phyloP scores from a whole-genome alignment of 2,329 filamentous ascomycete species.

The Ascochyta clinopodiicola region DNA sequence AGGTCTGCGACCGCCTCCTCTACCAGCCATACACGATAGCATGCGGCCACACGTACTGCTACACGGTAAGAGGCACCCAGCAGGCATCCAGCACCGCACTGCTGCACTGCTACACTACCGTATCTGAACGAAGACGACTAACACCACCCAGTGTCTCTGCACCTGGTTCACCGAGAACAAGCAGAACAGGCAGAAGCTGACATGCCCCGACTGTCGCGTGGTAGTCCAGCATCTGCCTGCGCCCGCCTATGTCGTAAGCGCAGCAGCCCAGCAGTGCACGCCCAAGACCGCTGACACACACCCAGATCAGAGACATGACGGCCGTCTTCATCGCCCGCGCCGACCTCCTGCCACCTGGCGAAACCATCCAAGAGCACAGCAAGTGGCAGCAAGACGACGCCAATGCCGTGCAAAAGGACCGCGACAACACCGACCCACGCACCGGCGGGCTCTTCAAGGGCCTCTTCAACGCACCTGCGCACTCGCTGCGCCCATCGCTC shows the following conservation, averaged over 20 bases:
- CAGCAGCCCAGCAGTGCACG: background rate
- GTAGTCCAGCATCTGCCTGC: constrained; percentile 65
- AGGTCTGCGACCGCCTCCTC: constrained; percentile 71
- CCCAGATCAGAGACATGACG: constrained; percentile 68
- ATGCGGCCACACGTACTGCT: constrained; percentile 76
- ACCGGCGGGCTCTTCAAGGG: constrained; percentile 69
- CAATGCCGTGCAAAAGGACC: constrained; percentile 66
- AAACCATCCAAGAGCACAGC: constrained; percentile 67
- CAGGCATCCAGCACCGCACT: constrained; percentile 12
- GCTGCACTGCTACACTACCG: background rate
- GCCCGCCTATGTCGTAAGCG: constrained; percentile 67
- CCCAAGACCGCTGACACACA: background rate
- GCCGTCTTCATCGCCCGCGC: constrained; percentile 65
- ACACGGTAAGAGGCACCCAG: constrained; percentile 58
- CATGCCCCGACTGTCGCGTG: constrained; percentile 72
- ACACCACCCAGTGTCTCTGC: constrained; percentile 58
- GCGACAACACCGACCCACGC: constrained; percentile 56
- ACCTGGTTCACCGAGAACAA: constrained; percentile 62
- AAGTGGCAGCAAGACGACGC: constrained; percentile 66
- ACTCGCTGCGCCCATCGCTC: constrained; percentile 34
- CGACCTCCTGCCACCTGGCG: constrained; percentile 67
- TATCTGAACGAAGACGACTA: constrained; percentile 18
- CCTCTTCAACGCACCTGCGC: constrained; percentile 54
- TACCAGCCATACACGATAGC: constrained; percentile 73
- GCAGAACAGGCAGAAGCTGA: constrained; percentile 58